Conservation (phyloP, 2,329 filamentous ascomycete species). For the Tolypocladium album region DNA sequence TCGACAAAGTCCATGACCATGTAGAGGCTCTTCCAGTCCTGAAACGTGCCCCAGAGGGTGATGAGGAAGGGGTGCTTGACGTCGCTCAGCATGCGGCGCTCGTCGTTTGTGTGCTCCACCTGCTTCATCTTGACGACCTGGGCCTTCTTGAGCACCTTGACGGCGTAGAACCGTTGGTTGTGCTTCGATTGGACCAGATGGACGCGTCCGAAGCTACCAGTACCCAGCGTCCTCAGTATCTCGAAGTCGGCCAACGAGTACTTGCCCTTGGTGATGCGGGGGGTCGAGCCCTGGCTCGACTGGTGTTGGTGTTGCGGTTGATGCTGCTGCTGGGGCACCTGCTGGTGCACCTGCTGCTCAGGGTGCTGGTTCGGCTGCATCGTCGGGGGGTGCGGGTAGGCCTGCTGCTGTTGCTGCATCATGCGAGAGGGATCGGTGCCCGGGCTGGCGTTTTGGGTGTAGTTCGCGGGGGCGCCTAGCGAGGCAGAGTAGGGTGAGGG, state of each 20-base stretch:
- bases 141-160: slow-evolving; percentile 97
- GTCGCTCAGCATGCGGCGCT: slow-evolving; percentile 87
- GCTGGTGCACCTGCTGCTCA: slow-evolving; percentile 12
- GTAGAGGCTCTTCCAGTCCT: slow-evolving; percentile 90
- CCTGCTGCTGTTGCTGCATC: slow-evolving; percentile 26
- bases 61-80: slow-evolving; percentile 98
- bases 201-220: slow-evolving; percentile 92
- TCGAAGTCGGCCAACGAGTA: slow-evolving; percentile 88
- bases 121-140: slow-evolving; percentile 99
- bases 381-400: slow-evolving; percentile 11
- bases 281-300: slow-evolving; percentile 21
- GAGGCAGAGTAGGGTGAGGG: slow-evolving; percentile 15
- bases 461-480: slow-evolving; percentile 12
- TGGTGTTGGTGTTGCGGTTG: slow-evolving; percentile 21
- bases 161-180: slow-evolving; percentile 94
- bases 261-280: slow-evolving; percentile 85
- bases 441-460: slow-evolving; percentile 23
- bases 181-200: slow-evolving; percentile 96
- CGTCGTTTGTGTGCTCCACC: slow-evolving; percentile 98
- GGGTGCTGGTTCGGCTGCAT: slow-evolving; percentile 14
- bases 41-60: slow-evolving; percentile 96
- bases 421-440: slow-evolving; percentile 22
- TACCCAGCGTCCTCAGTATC: slow-evolving; percentile 84
- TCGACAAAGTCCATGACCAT: slow-evolving; percentile 99
- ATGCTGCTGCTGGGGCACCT: slow-evolving; percentile 13